These are phyloP conservation scores for Astrocystis sublimbata DNA, from an alignment of 495 filamentous ascomycete species.

Conservation along the genomic window DNA sequence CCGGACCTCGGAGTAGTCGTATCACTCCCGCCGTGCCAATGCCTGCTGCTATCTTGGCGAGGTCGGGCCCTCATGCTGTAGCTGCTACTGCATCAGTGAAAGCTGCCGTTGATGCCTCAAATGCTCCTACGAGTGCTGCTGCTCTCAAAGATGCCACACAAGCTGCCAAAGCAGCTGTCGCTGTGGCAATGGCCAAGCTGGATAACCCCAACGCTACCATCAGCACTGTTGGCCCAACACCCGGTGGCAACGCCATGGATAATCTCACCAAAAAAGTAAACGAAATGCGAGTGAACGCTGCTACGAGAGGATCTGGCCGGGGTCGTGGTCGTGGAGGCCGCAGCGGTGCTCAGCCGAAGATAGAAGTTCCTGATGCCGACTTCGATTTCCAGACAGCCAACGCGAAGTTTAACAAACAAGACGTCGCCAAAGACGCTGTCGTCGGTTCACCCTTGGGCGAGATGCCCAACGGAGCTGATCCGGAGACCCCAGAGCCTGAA, in stretches of 20 bases:
- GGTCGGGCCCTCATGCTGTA: slow-evolving; percentile 32
- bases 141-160: slow-evolving; percentile 70
- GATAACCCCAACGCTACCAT: slow-evolving; percentile 44
- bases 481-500: slow-evolving; percentile 36
- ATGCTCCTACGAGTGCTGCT: slow-evolving; percentile 32
- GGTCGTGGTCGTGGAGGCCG: slow-evolving; percentile 58
- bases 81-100: slow-evolving; percentile 36
- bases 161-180: slow-evolving; percentile 82
- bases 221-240: slow-evolving; percentile 36
- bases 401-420: slow-evolving; percentile 97
- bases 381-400: slow-evolving; percentile 94
- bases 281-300: slow-evolving; percentile 75
- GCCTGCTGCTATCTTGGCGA: slow-evolving; percentile 65
- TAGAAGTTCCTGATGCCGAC: slow-evolving; percentile 85
- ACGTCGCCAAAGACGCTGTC: slow-evolving; percentile 88
- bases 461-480: slow-evolving; percentile 39
- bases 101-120: slow-evolving; percentile 36
- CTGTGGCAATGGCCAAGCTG: slow-evolving; percentile 85
- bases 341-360: slow-evolving; percentile 61
- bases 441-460: slow-evolving; percentile 71
- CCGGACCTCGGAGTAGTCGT: slow-evolving; percentile 61
- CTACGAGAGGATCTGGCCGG: slow-evolving; percentile 38
- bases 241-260: slow-evolving; percentile 56
- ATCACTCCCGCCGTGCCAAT: slow-evolving; percentile 61
- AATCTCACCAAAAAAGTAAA: slow-evolving; percentile 81